A percentile compares a stretch with the other conserved stretches of the same genome.
Conservation (phyloP, 257 asterid species). For the Forsythia viridissima region DNA sequence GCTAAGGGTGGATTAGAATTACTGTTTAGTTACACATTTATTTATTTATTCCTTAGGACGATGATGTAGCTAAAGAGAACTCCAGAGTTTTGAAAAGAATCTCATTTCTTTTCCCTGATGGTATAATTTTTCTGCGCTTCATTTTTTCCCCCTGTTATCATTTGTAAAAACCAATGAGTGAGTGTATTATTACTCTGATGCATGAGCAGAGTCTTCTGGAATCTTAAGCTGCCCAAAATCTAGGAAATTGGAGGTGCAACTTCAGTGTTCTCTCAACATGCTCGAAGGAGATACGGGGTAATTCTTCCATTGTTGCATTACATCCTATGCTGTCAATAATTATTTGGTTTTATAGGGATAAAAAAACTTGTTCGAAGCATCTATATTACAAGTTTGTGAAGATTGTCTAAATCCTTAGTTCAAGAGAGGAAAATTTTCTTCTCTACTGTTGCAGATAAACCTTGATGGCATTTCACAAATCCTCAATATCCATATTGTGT, state of each 20-base stretch:
- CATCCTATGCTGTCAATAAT: neutral
- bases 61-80: slow-evolving; percentile 45
- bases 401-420: neutral
- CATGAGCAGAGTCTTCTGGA: slow-evolving; percentile 42
- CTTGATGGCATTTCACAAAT: neutral
- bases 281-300: slow-evolving; percentile 99
- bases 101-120: slow-evolving; percentile 71
- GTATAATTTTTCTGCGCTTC: slow-evolving; percentile 28
- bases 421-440: slow-evolving; percentile 3
- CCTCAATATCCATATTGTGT: neutral
- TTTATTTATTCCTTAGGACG: slow-evolving; percentile 42
- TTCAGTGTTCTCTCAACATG: slow-evolving; percentile 86
- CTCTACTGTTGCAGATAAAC: slow-evolving; percentile 4
- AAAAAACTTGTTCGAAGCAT: neutral
- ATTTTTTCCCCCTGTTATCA: slow-evolving; percentile 5
- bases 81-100: slow-evolving; percentile 64
- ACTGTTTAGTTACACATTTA: neutral
- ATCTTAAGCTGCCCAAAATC: slow-evolving; percentile 38
- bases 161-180: neutral
- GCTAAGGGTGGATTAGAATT: neutral
- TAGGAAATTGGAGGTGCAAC: slow-evolving; percentile 54
- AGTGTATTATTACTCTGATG: slow-evolving; percentile 12
- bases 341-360: neutral
- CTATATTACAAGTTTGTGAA: neutral
- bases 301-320: neutral